A percentile compares a stretch with the other conserved stretches of the same genome.
Evolutionary conservation across 768 basidiomycete species (phyloP).

Genomic region (Heimioporus sp.): DNA sequence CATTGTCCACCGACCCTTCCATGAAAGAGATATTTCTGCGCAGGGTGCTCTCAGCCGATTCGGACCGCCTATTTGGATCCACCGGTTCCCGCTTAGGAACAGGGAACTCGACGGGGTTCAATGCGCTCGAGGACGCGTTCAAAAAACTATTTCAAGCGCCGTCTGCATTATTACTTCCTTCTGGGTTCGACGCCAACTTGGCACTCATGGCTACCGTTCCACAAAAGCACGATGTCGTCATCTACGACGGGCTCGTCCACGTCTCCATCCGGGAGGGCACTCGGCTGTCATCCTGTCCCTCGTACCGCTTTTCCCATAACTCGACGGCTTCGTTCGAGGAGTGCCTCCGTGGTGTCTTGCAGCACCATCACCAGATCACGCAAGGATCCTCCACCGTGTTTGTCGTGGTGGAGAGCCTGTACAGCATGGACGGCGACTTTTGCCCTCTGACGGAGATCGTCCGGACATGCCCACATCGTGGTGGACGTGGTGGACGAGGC

Average conservation of each 20-base stretch:
- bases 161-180: constrained; percentile 48
- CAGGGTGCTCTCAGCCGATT: too few relatives aligned
- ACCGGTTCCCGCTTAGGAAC: constrained; percentile 49
- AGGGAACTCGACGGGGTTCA: constrained; percentile 29
- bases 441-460: constrained; percentile 45
- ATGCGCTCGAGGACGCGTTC: constrained; percentile 9
- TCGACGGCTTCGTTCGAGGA: constrained; percentile 32
- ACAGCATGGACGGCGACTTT: constrained; percentile 63
- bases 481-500: too few relatives aligned
- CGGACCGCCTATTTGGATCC: constrained; percentile 39
- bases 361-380: constrained; percentile 20
- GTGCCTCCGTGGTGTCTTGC: constrained; percentile 25
- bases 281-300: constrained; percentile 31
- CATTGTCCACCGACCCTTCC: constrained; percentile 34
- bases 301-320: constrained; percentile 46
- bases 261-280: constrained; percentile 52
- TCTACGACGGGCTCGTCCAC: constrained; percentile 55
- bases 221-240: constrained; percentile 42
- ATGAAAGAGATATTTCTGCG: constrained; percentile 35
- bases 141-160: constrained; percentile 24
- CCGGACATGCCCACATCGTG: constrained; percentile 48
- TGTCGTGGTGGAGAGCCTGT: constrained; percentile 53
- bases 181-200: constrained; percentile 53
- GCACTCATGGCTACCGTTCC: constrained; percentile 47
- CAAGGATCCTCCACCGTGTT: constrained; percentile 38